Conservation (phyloP, 2,329 filamentous ascomycete genomes). For the Onygenales sp. region DNA sequence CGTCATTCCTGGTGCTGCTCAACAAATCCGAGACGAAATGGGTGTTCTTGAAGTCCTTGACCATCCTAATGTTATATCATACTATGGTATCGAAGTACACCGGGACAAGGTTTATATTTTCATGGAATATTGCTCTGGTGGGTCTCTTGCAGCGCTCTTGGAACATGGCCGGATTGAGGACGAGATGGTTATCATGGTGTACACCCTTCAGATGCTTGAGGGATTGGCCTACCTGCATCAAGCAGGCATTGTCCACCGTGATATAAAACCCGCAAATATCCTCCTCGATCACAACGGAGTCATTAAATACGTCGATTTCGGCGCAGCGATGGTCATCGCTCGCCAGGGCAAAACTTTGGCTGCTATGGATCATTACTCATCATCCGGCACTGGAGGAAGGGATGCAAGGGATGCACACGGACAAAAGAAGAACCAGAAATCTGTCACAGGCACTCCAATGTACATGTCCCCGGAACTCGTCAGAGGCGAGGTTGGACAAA, state of each 20-base stretch:
- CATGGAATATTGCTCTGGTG: slow-evolving; percentile 98
- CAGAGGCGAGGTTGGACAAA: slow-evolving; percentile 70
- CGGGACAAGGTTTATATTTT: slow-evolving; percentile 99
- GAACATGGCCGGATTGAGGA: slow-evolving; percentile 82
- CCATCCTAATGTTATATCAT: slow-evolving; percentile 95
- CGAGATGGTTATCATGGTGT: slow-evolving; percentile 45
- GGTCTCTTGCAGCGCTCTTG: slow-evolving; percentile 77
- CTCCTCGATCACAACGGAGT: slow-evolving; percentile 85
- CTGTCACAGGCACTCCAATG: slow-evolving; percentile 97
- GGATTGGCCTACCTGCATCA: slow-evolving; percentile 50
- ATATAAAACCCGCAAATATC: slow-evolving; percentile 56
- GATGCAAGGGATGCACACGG: slow-evolving; percentile 13
- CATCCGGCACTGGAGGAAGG: slow-evolving; percentile 30
- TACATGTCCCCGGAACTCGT: slow-evolving; percentile 99
- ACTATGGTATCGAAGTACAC: slow-evolving; percentile 96
- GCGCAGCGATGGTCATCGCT: slow-evolving; percentile 92
- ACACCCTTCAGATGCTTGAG: slow-evolving; percentile 62
- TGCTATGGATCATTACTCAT: slow-evolving; percentile 47
- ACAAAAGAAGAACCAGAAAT: slow-evolving; percentile 57
- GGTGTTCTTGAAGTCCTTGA: slow-evolving; percentile 88
- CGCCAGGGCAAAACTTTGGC: slow-evolving; percentile 82
- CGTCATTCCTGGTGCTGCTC: slow-evolving; percentile 84
- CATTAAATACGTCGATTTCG: slow-evolving; percentile 98
- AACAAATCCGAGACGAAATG: slow-evolving; percentile 96
- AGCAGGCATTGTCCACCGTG: slow-evolving; percentile 48